These are phyloP conservation scores for Gleditsia sinensis DNA, from an alignment of 306 rosid genomes.

Conservation along the genomic window DNA sequence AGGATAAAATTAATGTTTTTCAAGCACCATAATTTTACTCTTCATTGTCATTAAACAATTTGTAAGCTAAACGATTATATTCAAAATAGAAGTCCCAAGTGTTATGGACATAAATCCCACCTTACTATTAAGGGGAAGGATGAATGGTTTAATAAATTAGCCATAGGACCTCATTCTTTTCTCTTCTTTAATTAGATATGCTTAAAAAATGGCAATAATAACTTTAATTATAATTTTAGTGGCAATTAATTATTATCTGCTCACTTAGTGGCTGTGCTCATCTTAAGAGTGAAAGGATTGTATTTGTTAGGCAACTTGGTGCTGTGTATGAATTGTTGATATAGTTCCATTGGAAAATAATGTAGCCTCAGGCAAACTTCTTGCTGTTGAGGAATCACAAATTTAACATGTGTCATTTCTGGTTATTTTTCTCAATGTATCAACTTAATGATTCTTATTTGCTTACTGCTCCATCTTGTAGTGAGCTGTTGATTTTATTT, in stretches of 20 bases:
- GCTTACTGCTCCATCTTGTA: neutral
- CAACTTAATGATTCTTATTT: neutral
- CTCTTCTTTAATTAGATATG: neutral
- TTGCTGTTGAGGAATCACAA: neutral
- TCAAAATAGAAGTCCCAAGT: neutral
- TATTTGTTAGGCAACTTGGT: neutral
- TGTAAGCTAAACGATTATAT: neutral
- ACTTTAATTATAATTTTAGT: neutral
- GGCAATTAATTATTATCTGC: neutral
- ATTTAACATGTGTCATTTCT: neutral
- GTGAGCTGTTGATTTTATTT: constrained; percentile 7
- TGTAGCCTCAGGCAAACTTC: neutral
- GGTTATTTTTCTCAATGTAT: neutral
- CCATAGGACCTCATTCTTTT: neutral
- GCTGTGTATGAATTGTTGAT: neutral
- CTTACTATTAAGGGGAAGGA: neutral
- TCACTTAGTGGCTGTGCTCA: neutral
- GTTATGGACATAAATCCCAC: neutral
- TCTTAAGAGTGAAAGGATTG: neutral
- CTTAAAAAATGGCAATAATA: neutral
- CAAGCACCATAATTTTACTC: neutral
- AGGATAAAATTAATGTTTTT: neutral
- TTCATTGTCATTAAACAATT: neutral
- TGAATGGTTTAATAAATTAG: neutral
- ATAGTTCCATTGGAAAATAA: neutral